Evolutionary conservation across 176 grass and related monocot genomes (phyloP).

Genomic region (Areca catechu): DNA sequence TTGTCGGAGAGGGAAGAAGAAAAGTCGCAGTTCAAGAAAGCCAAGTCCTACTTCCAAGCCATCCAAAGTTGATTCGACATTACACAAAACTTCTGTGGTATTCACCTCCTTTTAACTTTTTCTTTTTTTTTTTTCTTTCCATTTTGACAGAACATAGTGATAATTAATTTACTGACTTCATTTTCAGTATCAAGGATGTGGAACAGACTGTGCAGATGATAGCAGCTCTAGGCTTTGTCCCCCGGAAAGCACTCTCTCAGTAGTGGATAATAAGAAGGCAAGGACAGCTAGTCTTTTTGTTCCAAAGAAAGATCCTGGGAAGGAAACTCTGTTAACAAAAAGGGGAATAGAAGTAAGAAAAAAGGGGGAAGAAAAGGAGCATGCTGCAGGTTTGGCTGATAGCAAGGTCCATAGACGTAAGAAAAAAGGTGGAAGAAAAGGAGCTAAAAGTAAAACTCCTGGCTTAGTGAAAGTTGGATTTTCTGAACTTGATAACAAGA

Average conservation of each 20-base stretch:
- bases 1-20: slow-evolving; percentile 85
- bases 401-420: slow-evolving; percentile 45
- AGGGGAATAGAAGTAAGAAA: neutral
- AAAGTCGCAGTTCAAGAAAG: slow-evolving; percentile 57
- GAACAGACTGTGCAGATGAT: slow-evolving; percentile 28
- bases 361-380: slow-evolving; percentile 21
- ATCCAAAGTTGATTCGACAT: slow-evolving; percentile 30
- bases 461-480: slow-evolving; percentile 29
- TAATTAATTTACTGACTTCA: slow-evolving; percentile 14
- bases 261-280: neutral
- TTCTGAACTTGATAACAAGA: slow-evolving; percentile 32
- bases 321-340: neutral
- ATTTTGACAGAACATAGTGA: slow-evolving; percentile 15
- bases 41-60: slow-evolving; percentile 30
- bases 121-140: slow-evolving; percentile 4
- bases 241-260: slow-evolving; percentile 3
- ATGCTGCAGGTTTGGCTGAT: slow-evolving; percentile 25
- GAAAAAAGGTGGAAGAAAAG: slow-evolving; percentile 79
- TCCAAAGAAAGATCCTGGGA: slow-evolving; percentile 1
- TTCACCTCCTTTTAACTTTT: slow-evolving; percentile 4
- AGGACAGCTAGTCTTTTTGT: neutral
- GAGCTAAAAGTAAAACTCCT: slow-evolving; percentile 48
- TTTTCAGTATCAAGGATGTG: slow-evolving; percentile 40
- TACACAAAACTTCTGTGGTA: neutral
- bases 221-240: slow-evolving; percentile 13